phyloP scores from a whole-genome alignment of 78 protist genomes.

The Dictyostelium intermedium region DNA sequence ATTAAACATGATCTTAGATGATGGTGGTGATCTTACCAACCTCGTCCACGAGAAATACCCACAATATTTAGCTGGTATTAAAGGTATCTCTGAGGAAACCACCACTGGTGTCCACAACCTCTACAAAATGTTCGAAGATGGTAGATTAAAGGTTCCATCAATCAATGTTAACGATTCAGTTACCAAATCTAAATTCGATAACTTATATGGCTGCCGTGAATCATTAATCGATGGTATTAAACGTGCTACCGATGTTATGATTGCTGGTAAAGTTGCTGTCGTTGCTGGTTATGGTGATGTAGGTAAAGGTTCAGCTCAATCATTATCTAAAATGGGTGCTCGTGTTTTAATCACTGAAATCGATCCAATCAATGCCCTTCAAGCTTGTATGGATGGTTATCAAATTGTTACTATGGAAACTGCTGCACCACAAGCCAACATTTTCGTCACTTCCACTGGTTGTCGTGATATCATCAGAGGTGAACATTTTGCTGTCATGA shows the following conservation, averaged over 20 bases:
- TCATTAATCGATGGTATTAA: conserved; percentile 99
- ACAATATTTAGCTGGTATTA: conserved; percentile 78
- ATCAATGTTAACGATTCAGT: conserved; percentile 99
- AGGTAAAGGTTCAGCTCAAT: conserved; percentile 98
- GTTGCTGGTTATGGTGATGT: conserved; percentile 99
- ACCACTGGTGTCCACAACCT: conserved; percentile 99
- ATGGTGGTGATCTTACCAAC: conserved; percentile 99
- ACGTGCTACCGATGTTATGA: conserved; percentile 99
- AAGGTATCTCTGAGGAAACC: conserved; percentile 99
- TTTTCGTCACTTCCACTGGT: conserved; percentile 99
- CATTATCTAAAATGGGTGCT: conserved; percentile 95
- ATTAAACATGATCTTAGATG: conserved; percentile 96
- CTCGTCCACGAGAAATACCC: conserved; percentile 95
- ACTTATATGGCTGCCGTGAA: conserved; percentile 99
- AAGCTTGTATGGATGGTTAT: conserved; percentile 99
- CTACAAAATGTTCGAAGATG: conserved; percentile 91
- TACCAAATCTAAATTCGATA: conserved; percentile 99
- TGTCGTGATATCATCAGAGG: conserved; percentile 94
- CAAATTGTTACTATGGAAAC: conserved; percentile 95
- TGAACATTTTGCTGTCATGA: conserved; percentile 96
- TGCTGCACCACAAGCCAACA: conserved; percentile 87
- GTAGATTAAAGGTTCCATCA: conserved; percentile 97
- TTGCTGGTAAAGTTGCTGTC: conserved; percentile 97
- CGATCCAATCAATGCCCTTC: conserved; percentile 99
- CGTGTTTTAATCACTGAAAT: conserved; percentile 98